Evolutionary conservation across 2,329 filamentous ascomycete species (phyloP).

Genomic region (Penicillium thymicola): DNA sequence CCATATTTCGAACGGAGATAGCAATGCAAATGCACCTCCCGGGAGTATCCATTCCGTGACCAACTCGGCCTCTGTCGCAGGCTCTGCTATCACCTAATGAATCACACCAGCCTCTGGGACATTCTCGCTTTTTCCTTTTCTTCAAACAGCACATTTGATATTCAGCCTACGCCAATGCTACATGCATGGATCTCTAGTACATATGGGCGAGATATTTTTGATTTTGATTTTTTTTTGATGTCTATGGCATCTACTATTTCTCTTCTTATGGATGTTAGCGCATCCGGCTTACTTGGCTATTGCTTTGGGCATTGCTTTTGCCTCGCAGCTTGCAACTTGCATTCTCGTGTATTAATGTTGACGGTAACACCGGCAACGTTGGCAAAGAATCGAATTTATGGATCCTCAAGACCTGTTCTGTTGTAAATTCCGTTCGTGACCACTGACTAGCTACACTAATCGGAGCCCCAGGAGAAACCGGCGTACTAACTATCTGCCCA

Average conservation of each 20-base stretch:
- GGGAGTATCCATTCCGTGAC: conserved; percentile 33
- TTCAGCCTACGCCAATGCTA: neutral
- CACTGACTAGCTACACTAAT: neutral
- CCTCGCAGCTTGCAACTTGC: neutral
- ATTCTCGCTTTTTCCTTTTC: neutral
- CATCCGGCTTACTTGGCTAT: neutral
- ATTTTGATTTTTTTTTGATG: neutral
- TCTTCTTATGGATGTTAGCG: neutral
- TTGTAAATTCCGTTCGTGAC: neutral
- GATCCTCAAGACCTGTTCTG: neutral
- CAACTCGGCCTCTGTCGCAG: conserved; percentile 29
- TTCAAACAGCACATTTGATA: conserved; percentile 1
- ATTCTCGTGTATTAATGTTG: conserved; percentile 5
- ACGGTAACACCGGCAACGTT: neutral
- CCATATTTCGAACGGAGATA: conserved; percentile 21
- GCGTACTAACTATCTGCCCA: neutral
- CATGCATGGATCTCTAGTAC: conserved; percentile 1
- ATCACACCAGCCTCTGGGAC: neutral
- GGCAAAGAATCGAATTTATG: neutral
- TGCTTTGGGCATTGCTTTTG: neutral
- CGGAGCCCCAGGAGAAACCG: neutral
- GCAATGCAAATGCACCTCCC: conserved; percentile 21
- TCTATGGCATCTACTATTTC: neutral
- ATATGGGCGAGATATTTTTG: conserved; percentile 3
- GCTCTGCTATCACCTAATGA: conserved; percentile 14